phyloP scores from a whole-genome alignment of 495 filamentous ascomycete genomes.

The Geopyxis carbonaria region DNA sequence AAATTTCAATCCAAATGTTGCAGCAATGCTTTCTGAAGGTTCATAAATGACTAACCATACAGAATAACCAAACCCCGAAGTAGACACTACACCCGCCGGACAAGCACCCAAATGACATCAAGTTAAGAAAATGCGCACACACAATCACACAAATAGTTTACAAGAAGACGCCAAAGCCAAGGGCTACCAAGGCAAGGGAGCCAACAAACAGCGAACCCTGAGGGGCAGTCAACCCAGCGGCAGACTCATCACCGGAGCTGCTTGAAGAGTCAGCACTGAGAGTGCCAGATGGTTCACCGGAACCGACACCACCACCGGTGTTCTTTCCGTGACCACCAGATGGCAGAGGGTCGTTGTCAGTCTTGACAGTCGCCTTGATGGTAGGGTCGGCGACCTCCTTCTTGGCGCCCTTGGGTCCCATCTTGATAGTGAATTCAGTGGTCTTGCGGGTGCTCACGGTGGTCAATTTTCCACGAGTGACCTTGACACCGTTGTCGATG shows the following conservation, averaged over 20 bases:
- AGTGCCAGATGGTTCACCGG: constrained; percentile 2
- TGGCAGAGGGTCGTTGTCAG: constrained; percentile 10
- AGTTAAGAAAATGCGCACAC: not conserved
- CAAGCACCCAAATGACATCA: not conserved
- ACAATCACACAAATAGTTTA: too few relatives aligned
- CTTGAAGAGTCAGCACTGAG: not conserved
- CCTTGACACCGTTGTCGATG: constrained; percentile 19
- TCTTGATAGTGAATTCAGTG: constrained; percentile 11
- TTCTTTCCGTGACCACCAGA: constrained; percentile 21
- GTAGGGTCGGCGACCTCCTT: constrained; percentile 10
- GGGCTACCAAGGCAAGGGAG: constrained; percentile 1
- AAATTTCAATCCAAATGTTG: not conserved
- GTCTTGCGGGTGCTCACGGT: constrained; percentile 3
- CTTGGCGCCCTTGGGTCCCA: constrained; percentile 4
- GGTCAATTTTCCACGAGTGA: constrained; percentile 23
- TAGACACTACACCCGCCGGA: not conserved
- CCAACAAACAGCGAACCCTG: not conserved
- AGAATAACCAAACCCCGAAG: not conserved
- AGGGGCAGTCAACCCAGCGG: not conserved
- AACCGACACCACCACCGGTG: constrained; percentile 23
- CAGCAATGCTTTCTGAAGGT: not conserved
- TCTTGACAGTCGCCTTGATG: constrained; percentile 10
- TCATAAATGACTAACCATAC: not conserved
- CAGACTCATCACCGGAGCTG: not conserved
- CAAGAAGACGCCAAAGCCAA: constrained; percentile 7